These are phyloP conservation scores for Halophytophthora polymorphica DNA, from an alignment of 352 stramenopile species.

Conservation along the genomic window DNA sequence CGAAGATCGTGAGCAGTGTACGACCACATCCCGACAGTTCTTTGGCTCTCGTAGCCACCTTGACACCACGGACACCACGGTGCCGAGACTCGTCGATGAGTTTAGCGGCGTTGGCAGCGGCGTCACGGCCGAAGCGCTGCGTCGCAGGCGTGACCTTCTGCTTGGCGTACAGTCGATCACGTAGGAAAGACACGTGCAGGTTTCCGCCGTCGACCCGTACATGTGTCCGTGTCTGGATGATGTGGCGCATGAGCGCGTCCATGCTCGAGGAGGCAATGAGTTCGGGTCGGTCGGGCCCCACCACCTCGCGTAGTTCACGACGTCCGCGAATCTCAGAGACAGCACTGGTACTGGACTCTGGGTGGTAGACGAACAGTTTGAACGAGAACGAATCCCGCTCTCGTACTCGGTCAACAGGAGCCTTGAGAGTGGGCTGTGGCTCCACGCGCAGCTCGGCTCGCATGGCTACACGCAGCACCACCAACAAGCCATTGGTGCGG, in stretches of 20 bases:
- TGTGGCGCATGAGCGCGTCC: conserved; percentile 49
- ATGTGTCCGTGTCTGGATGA: conserved; percentile 44
- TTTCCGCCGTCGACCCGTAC: conserved; percentile 9
- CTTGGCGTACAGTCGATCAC: conserved; percentile 62
- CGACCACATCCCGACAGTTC: conserved; percentile 33
- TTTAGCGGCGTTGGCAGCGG: conserved; percentile 38
- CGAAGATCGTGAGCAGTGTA: conserved; percentile 63
- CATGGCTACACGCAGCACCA: conserved; percentile 59
- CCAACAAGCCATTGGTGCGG: conserved; percentile 47
- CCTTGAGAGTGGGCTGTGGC: conserved; percentile 13
- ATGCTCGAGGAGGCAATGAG: conserved; percentile 42
- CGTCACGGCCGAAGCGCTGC: conserved; percentile 25
- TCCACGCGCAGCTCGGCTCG: conserved; percentile 32
- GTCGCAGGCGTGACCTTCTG: conserved; percentile 64
- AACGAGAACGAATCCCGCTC: conserved; percentile 58
- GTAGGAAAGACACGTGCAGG: conserved; percentile 42
- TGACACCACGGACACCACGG: conserved; percentile 42
- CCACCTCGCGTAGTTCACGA: conserved; percentile 55
- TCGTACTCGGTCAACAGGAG: conserved; percentile 41
- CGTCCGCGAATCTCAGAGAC: conserved; percentile 30
- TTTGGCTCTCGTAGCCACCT: conserved; percentile 50
- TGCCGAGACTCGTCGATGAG: conserved; percentile 45
- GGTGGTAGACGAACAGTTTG: conserved; percentile 59
- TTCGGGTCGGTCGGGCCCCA: conserved; percentile 42
- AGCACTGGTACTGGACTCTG: conserved; percentile 29